These are phyloP conservation scores for Mortierella alpina DNA, from an alignment of 192 early-diverging fungal species.

Conservation along the genomic window DNA sequence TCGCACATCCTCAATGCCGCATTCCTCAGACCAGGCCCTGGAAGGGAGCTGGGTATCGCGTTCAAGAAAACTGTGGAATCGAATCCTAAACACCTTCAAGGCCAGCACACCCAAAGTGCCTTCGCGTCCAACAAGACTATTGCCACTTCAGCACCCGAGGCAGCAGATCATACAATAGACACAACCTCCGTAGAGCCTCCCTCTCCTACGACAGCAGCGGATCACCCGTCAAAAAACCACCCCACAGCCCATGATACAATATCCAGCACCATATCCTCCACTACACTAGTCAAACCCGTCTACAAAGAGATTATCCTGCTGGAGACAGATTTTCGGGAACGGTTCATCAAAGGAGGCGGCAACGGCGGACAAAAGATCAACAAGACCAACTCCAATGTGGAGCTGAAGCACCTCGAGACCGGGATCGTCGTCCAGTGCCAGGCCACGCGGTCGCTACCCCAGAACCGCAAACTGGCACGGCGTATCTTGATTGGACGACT, in stretches of 20 bases:
- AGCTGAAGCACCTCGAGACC: slow-evolving; percentile 78
- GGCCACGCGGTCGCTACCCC: slow-evolving; percentile 75
- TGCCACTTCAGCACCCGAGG: too few species aligned
- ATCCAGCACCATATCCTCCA: neutral
- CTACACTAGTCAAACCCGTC: neutral
- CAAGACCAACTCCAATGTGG: slow-evolving; percentile 80
- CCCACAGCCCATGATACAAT: neutral
- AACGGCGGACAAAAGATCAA: slow-evolving; percentile 87
- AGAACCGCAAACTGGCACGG: slow-evolving; percentile 78
- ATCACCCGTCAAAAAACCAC: neutral
- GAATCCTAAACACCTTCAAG: too few species aligned
- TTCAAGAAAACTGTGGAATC: neutral
- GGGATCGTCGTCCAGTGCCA: slow-evolving; percentile 78
- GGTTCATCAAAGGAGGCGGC: slow-evolving; percentile 80
- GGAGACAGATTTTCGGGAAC: slow-evolving; percentile 78
- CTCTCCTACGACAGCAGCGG: neutral
- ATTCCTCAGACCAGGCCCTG: slow-evolving; percentile 32
- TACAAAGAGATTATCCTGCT: slow-evolving; percentile 65
- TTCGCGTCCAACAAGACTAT: too few species aligned
- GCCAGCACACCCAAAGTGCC: neutral
- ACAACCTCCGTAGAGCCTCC: neutral
- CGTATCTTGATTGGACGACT: slow-evolving; percentile 72
- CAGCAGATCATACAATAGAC: neutral
- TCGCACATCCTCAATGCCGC: slow-evolving; percentile 20
- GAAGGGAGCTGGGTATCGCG: slow-evolving; percentile 2